These are phyloP conservation scores for Nicotiana obtusifolia DNA, from an alignment of 257 asterid genomes.

Conservation along the genomic window DNA sequence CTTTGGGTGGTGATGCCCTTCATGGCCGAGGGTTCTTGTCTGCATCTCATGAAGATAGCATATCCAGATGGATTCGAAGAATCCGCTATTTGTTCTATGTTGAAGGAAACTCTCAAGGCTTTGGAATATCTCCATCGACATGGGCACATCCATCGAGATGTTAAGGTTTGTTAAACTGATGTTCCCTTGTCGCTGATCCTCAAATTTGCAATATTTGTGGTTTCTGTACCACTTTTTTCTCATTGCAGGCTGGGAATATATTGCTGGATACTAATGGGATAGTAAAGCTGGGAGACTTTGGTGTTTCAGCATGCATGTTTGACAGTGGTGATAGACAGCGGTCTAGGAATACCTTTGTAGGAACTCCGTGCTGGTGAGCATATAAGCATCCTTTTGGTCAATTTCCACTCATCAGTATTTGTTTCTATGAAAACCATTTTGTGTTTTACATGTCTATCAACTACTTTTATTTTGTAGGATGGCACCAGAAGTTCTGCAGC, in stretches of 20 bases:
- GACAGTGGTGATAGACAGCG: conserved; percentile 97
- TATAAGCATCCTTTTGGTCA: conserved; percentile 8
- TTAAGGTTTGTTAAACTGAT: conserved; percentile 53
- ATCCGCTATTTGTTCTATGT: conserved; percentile 73
- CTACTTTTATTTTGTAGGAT: conserved; percentile 51
- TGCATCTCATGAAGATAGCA: conserved; percentile 95
- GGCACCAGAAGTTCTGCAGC: conserved; percentile 99
- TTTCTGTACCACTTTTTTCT: conserved; percentile 16
- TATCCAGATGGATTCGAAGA: conserved; percentile 98
- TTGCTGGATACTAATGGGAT: conserved; percentile 78
- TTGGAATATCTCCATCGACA: conserved; percentile 89
- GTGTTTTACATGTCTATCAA: conserved; percentile 15
- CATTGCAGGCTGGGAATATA: conserved; percentile 89
- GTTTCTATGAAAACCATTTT: not conserved
- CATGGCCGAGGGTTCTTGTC: conserved; percentile 98
- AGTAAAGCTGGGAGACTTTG: conserved; percentile 97
- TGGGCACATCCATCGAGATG: conserved; percentile 98
- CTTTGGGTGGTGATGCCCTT: conserved; percentile 99
- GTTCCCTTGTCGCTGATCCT: not conserved
- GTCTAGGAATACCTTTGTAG: conserved; percentile 95
- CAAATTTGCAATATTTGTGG: not conserved
- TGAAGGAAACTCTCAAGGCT: conserved; percentile 96
- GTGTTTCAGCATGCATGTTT: conserved; percentile 96
- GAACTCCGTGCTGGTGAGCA: conserved; percentile 97
- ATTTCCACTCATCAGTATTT: not conserved